These are phyloP conservation scores for Onygena corvina DNA, from an alignment of 2,329 filamentous ascomycete genomes.

Conservation along the genomic window DNA sequence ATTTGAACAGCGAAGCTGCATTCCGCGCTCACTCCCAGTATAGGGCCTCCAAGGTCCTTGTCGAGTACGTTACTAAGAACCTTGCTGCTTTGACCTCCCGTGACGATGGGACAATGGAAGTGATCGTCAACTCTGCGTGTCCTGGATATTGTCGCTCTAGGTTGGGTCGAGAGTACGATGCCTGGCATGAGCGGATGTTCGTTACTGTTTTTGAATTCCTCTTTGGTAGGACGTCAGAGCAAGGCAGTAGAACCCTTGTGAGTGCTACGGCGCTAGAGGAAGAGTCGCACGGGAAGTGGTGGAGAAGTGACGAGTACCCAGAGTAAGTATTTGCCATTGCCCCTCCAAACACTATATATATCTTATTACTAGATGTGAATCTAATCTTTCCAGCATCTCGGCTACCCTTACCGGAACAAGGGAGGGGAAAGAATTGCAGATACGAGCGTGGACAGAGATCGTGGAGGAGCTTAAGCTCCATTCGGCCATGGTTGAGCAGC, in stretches of 20 bases:
- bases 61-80: slow-evolving; percentile 33
- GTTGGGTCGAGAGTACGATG: slow-evolving; percentile 31
- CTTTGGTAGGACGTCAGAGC: slow-evolving; percentile 34
- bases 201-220: slow-evolving; percentile 28
- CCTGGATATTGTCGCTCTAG: slow-evolving; percentile 36
- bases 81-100: slow-evolving; percentile 24
- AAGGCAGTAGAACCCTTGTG: slow-evolving; percentile 35
- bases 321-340: slow-evolving; percentile 9
- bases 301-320: slow-evolving; percentile 24
- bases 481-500: slow-evolving; percentile 3
- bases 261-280: slow-evolving; percentile 32
- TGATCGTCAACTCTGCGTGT: slow-evolving; percentile 36
- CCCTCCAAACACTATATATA: background rate
- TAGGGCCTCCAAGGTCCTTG: slow-evolving; percentile 32
- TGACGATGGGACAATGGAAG: slow-evolving; percentile 26
- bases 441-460: slow-evolving; percentile 12
- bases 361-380: background rate
- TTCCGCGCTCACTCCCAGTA: slow-evolving; percentile 30
- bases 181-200: slow-evolving; percentile 25
- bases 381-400: slow-evolving; percentile 9
- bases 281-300: slow-evolving; percentile 35
- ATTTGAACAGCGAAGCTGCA: slow-evolving; percentile 23
- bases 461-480: slow-evolving; percentile 10
- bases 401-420: slow-evolving; percentile 8
- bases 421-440: slow-evolving; percentile 8